Conservation (phyloP, 1,139 yeast genomes). For the Candida glucosophila region DNA sequence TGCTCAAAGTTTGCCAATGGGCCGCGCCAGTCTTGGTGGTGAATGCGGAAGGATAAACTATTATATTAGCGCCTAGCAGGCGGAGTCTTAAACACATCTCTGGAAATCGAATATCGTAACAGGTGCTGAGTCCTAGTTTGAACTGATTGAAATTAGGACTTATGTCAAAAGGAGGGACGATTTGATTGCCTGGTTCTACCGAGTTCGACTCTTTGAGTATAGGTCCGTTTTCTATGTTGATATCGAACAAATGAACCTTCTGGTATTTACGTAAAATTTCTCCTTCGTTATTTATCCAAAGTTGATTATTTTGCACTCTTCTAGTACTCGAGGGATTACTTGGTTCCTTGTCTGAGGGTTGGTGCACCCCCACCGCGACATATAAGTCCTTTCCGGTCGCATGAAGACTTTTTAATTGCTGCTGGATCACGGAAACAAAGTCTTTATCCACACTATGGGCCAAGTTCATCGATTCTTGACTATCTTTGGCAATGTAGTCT, state of each 20-base stretch:
- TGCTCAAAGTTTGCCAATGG: slow-evolving; percentile 78
- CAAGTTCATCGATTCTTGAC: slow-evolving; percentile 54
- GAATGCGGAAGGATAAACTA: slow-evolving; percentile 87
- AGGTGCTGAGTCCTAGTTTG: slow-evolving; percentile 63
- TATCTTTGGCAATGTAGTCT: slow-evolving; percentile 71
- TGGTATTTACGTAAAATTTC: slow-evolving; percentile 61
- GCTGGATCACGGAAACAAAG: slow-evolving; percentile 42
- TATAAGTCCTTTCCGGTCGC: slow-evolving; percentile 13
- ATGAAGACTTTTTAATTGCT: slow-evolving; percentile 26
- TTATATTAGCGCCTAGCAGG: slow-evolving; percentile 63
- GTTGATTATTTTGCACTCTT: slow-evolving; percentile 59
- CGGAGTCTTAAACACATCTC: slow-evolving; percentile 65
- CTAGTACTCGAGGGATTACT: slow-evolving; percentile 5
- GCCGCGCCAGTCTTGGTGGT: slow-evolving; percentile 86
- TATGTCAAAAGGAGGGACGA: slow-evolving; percentile 44
- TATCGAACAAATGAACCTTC: slow-evolving; percentile 85
- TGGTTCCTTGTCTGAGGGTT: slow-evolving; percentile 36
- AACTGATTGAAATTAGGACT: slow-evolving; percentile 22
- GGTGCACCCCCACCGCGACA: slow-evolving; percentile 69
- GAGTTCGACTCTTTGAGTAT: slow-evolving; percentile 67
- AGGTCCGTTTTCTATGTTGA: slow-evolving; percentile 68
- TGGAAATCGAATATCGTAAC: slow-evolving; percentile 87
- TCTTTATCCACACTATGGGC: slow-evolving; percentile 45
- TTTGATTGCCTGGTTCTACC: slow-evolving; percentile 65
- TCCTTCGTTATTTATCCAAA: slow-evolving; percentile 66